A percentile compares a stretch with the other conserved stretches of the same genome.
These are phyloP conservation scores for Aphanomyces astaci DNA, from an alignment of 352 stramenopile genomes.

Conservation along the genomic window DNA sequence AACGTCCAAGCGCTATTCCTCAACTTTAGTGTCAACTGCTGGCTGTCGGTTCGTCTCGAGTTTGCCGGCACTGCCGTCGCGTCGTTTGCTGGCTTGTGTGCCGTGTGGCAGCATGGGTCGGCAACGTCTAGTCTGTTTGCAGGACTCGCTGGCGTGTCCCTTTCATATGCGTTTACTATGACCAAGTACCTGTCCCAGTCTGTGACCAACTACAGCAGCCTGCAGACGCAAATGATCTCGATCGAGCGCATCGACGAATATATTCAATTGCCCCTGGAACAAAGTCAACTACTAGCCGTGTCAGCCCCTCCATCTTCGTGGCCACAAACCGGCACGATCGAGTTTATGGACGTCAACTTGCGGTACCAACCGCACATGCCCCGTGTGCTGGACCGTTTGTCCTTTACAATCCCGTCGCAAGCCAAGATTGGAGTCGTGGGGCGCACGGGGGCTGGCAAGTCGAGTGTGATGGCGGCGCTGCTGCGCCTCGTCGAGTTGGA, in stretches of 20 bases:
- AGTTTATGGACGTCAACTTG: slow-evolving; percentile 58
- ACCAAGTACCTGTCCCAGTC: slow-evolving; percentile 17
- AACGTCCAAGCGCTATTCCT: slow-evolving; percentile 86
- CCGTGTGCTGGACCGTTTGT: slow-evolving; percentile 27
- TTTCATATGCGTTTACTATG: slow-evolving; percentile 16
- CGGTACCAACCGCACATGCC: slow-evolving; percentile 48
- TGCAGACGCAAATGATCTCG: slow-evolving; percentile 83
- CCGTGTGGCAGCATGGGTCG: slow-evolving; percentile 48
- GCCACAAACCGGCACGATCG: slow-evolving; percentile 52
- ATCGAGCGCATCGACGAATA: slow-evolving; percentile 42
- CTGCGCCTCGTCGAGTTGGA: slow-evolving; percentile 67
- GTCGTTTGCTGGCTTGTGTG: slow-evolving; percentile 82
- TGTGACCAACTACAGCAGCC: slow-evolving; percentile 8
- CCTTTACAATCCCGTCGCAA: slow-evolving; percentile 41
- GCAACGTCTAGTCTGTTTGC: background rate
- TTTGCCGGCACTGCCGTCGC: slow-evolving; percentile 79
- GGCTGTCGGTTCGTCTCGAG: slow-evolving; percentile 91
- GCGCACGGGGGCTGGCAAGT: slow-evolving; percentile 55
- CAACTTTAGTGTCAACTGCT: slow-evolving; percentile 89
- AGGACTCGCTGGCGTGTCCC: background rate
- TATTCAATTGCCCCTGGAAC: background rate
- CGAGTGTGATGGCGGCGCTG: slow-evolving; percentile 56
- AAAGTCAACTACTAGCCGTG: background rate
- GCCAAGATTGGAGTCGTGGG: slow-evolving; percentile 46
- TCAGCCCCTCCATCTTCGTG: slow-evolving; percentile 26